These are phyloP conservation scores for Boletus rex-veris DNA, from an alignment of 768 basidiomycete species.

Conservation along the genomic window DNA sequence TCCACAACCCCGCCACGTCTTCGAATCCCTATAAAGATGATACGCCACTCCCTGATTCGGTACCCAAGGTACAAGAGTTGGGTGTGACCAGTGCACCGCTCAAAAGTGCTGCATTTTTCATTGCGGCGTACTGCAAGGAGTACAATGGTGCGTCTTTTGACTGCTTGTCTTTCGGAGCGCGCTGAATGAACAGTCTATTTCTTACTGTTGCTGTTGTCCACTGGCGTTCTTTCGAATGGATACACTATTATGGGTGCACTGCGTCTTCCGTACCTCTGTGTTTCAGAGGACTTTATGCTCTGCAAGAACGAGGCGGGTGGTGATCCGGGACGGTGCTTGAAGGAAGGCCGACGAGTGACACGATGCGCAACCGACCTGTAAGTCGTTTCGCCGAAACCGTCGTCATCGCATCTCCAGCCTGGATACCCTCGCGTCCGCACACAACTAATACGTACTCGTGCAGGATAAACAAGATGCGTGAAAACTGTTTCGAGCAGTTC, in stretches of 20 bases:
- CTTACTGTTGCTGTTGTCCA: no score
- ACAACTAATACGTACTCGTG: not conserved
- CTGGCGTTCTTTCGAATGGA: not conserved
- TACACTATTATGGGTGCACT: not conserved
- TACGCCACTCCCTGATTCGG: slow-evolving; percentile 57
- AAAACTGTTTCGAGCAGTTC: slow-evolving; percentile 84
- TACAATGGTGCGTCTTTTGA: slow-evolving; percentile 76
- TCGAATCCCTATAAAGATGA: slow-evolving; percentile 56
- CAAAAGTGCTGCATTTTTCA: slow-evolving; percentile 96
- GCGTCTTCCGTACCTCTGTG: slow-evolving; percentile 13
- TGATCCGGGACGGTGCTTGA: slow-evolving; percentile 89
- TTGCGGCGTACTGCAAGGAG: slow-evolving; percentile 93
- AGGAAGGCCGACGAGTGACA: slow-evolving; percentile 94
- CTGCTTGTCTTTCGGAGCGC: not conserved
- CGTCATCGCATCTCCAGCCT: not conserved
- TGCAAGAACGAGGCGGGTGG: slow-evolving; percentile 86
- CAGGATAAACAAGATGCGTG: slow-evolving; percentile 91
- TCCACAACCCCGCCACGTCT: slow-evolving; percentile 46
- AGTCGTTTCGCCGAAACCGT: slow-evolving; percentile 30
- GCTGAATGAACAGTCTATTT: slow-evolving; percentile 6
- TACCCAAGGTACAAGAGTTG: slow-evolving; percentile 84
- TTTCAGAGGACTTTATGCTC: slow-evolving; percentile 89
- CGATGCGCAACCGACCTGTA: slow-evolving; percentile 93
- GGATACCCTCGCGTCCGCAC: not conserved
- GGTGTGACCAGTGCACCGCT: slow-evolving; percentile 89